These are phyloP conservation scores for Crithidia thermophila DNA, from an alignment of 208 protist genomes.

Conservation along the genomic window DNA sequence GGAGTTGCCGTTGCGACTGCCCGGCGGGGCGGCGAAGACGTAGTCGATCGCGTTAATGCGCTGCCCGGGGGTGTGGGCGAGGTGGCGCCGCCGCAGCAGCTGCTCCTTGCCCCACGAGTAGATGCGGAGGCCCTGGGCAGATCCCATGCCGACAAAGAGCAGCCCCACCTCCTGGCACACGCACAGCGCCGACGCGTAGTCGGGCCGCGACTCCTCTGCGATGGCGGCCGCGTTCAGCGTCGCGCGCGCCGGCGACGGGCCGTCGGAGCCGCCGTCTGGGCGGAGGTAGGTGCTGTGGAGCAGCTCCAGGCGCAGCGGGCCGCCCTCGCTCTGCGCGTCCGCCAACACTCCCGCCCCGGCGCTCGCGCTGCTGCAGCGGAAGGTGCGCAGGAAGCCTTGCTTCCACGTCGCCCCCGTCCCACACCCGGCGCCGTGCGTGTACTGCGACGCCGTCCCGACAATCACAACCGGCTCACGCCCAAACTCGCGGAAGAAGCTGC, in stretches of 20 bases:
- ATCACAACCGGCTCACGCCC: constrained; percentile 77
- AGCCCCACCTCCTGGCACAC: constrained; percentile 77
- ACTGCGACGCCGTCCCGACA: constrained; percentile 52
- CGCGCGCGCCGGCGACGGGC: neutral
- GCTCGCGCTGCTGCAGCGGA: constrained; percentile 43
- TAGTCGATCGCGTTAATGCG: constrained; percentile 82
- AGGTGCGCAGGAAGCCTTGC: constrained; percentile 67
- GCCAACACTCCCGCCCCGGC: neutral
- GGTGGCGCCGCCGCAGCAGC: constrained; percentile 65
- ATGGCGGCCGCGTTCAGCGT: constrained; percentile 1
- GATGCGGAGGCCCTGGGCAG: constrained; percentile 67
- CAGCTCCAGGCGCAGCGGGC: constrained; percentile 51
- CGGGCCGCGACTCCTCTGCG: constrained; percentile 13
- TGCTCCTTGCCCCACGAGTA: constrained; percentile 73
- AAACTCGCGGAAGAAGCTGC: constrained; percentile 76
- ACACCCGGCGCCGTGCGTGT: constrained; percentile 76
- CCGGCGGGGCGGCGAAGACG: constrained; percentile 64
- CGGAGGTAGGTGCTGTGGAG: constrained; percentile 70
- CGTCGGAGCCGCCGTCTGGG: constrained; percentile 2
- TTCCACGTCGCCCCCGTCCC: constrained; percentile 47
- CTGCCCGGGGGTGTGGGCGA: constrained; percentile 55
- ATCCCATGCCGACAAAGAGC: constrained; percentile 75
- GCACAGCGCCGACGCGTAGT: constrained; percentile 78
- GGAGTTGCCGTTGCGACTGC: constrained; percentile 28
- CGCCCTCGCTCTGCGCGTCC: constrained; percentile 1